phyloP scores from a whole-genome alignment of 2,329 filamentous ascomycete species.

The Fusarium beomiforme region DNA sequence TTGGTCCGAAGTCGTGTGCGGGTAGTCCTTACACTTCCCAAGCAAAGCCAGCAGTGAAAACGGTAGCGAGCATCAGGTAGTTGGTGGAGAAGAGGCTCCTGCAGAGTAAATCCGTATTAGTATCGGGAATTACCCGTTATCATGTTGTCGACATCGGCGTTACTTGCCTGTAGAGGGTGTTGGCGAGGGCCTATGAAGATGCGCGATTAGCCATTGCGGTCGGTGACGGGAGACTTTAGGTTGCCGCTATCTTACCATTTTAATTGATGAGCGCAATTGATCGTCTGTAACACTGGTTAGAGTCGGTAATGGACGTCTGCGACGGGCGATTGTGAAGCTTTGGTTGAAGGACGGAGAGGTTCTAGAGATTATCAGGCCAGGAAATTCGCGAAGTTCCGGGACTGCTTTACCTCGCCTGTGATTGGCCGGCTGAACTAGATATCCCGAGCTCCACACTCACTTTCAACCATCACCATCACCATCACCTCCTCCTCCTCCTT shows the following conservation, averaged over 20 bases:
- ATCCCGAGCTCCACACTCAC: constrained; percentile 33
- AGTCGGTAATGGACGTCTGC: constrained; percentile 41
- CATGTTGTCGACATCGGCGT: constrained; percentile 26
- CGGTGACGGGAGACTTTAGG: not conserved
- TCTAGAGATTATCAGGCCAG: constrained; percentile 47
- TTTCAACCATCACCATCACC: not conserved
- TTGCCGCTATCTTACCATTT: constrained; percentile 48
- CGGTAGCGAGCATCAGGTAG: constrained; percentile 83
- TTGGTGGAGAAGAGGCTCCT: constrained; percentile 90
- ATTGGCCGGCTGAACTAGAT: constrained; percentile 41
- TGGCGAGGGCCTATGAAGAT: constrained; percentile 49
- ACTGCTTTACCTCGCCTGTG: constrained; percentile 44
- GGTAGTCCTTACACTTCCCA: constrained; percentile 84
- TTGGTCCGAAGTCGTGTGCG: constrained; percentile 19
- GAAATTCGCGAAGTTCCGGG: constrained; percentile 50
- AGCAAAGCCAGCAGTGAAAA: constrained; percentile 88
- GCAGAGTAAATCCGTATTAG: constrained; percentile 42
- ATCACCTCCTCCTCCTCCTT: too few species aligned
- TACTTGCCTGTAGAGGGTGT: constrained; percentile 55
- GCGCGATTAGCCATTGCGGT: constrained; percentile 49
- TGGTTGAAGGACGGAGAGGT: constrained; percentile 44
- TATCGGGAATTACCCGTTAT: constrained; percentile 25
- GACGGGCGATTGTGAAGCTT: constrained; percentile 41
- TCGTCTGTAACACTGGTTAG: constrained; percentile 40
- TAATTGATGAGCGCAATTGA: constrained; percentile 47